Evolutionary conservation across 345 rosid species (phyloP).

Genomic region (Bruguiera sexangula): DNA sequence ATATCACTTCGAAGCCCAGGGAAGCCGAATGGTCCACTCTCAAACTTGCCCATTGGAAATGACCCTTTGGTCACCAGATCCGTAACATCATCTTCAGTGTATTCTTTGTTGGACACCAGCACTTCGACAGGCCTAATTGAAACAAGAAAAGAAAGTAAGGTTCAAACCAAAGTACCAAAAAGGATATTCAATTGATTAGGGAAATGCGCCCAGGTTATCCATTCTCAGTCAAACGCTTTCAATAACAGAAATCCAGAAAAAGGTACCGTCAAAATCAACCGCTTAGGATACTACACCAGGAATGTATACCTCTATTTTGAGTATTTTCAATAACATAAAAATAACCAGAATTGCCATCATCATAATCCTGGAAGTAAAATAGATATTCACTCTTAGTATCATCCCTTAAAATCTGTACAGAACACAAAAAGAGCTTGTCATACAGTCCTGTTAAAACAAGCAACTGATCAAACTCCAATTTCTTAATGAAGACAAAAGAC

Average conservation of each 20-base stretch:
- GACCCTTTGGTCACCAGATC: conserved; percentile 45
- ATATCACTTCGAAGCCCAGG: conserved; percentile 74
- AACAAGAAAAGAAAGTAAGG: not conserved
- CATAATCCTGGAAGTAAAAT: too few species aligned
- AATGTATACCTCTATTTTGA: too few species aligned
- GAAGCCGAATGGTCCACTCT: conserved; percentile 46
- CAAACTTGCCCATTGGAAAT: conserved; percentile 23
- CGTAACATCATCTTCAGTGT: conserved; percentile 90
- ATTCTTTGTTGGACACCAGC: conserved; percentile 68
- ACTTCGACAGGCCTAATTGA: conserved; percentile 62
- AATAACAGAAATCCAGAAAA: not conserved
- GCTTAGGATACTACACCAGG: not conserved
- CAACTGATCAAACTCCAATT: too few species aligned
- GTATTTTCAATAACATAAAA: too few species aligned
- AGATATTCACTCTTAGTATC: too few species aligned
- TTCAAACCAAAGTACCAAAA: not conserved
- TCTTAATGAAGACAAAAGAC: too few species aligned
- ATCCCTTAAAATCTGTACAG: too few species aligned
- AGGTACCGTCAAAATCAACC: not conserved
- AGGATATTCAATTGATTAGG: not conserved
- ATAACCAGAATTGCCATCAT: too few species aligned
- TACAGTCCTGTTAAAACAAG: too few species aligned
- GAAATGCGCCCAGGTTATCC: too few species aligned
- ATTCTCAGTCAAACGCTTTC: too few species aligned
- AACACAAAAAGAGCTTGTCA: too few species aligned